Evolutionary conservation across 2,329 filamentous ascomycete species (phyloP).

Genomic region (Phoma sp.): DNA sequence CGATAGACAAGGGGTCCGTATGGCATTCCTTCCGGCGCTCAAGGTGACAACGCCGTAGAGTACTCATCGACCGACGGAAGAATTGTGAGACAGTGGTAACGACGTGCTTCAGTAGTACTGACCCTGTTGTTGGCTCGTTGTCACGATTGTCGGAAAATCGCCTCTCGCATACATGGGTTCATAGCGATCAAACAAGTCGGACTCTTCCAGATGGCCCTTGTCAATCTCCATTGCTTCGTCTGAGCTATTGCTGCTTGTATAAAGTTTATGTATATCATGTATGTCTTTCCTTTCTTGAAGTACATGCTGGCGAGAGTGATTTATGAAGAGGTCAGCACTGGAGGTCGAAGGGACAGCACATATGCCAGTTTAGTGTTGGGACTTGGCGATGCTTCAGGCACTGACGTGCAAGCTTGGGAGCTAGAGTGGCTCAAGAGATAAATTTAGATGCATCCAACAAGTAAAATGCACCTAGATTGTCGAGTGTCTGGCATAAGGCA

Average conservation of each 20-base stretch:
- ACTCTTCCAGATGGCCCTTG: constrained; percentile 22
- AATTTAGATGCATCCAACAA: constrained; percentile 35
- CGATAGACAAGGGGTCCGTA: constrained; percentile 12
- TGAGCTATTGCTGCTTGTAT: constrained; percentile 15
- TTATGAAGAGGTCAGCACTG: constrained; percentile 23
- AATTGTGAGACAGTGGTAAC: constrained; percentile 46
- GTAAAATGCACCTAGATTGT: constrained; percentile 32
- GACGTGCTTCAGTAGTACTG: neutral
- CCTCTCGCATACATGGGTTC: constrained; percentile 36
- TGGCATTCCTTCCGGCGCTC: constrained; percentile 42
- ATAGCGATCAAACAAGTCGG: constrained; percentile 35
- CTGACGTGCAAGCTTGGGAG: constrained; percentile 15
- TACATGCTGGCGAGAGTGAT: constrained; percentile 21
- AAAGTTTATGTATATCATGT: constrained; percentile 11
- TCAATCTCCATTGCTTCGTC: constrained; percentile 24
- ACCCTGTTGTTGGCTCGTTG: constrained; percentile 17
- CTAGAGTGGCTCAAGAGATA: constrained; percentile 43
- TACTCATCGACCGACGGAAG: constrained; percentile 72
- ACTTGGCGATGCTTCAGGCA: constrained; percentile 19
- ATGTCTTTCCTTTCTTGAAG: constrained; percentile 15
- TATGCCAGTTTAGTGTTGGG: constrained; percentile 43
- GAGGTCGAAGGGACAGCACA: constrained; percentile 47
- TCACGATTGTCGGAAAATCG: constrained; percentile 30
- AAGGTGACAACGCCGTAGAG: constrained; percentile 63
- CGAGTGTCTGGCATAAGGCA: constrained; percentile 36